Conservation (phyloP, 2,329 filamentous ascomycete genomes). For the Aspergillus hortae region DNA sequence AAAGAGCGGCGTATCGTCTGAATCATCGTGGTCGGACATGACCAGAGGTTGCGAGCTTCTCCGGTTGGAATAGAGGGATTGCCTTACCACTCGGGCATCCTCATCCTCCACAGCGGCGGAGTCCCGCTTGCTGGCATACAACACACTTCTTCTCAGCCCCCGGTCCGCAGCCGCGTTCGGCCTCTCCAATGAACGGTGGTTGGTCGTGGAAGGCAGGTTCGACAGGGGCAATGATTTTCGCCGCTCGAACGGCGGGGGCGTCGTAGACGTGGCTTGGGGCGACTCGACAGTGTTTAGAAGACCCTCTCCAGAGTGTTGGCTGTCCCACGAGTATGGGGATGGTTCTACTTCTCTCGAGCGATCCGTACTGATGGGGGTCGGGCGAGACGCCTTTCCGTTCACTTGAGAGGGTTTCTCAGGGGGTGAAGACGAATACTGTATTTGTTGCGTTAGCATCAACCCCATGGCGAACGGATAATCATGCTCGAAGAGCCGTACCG, state of each 20-base stretch:
- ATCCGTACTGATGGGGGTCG: slow-evolving; percentile 45
- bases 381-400: slow-evolving; percentile 25
- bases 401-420: slow-evolving; percentile 19
- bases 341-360: slow-evolving; percentile 43
- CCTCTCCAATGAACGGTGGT: slow-evolving; percentile 30
- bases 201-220: slow-evolving; percentile 22
- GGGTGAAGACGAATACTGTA: slow-evolving; percentile 22
- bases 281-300: slow-evolving; percentile 41
- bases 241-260: slow-evolving; percentile 15
- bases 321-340: slow-evolving; percentile 52
- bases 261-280: slow-evolving; percentile 11
- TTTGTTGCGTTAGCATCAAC: slow-evolving; percentile 16
- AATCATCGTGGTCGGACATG: slow-evolving; percentile 14
- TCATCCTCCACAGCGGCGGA: slow-evolving; percentile 34
- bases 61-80: slow-evolving; percentile 29
- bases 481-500: slow-evolving; percentile 17
- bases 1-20: slow-evolving; percentile 26
- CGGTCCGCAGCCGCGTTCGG: slow-evolving; percentile 20
- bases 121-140: slow-evolving; percentile 24
- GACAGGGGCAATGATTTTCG: slow-evolving; percentile 20
- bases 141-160: slow-evolving; percentile 29
- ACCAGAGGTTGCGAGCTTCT: slow-evolving; percentile 20
- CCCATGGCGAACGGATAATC: slow-evolving; percentile 4
- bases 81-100: slow-evolving; percentile 37
- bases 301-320: slow-evolving; percentile 49